phyloP scores from a whole-genome alignment of 2,329 filamentous ascomycete species.

The Pyrenophora teres region DNA sequence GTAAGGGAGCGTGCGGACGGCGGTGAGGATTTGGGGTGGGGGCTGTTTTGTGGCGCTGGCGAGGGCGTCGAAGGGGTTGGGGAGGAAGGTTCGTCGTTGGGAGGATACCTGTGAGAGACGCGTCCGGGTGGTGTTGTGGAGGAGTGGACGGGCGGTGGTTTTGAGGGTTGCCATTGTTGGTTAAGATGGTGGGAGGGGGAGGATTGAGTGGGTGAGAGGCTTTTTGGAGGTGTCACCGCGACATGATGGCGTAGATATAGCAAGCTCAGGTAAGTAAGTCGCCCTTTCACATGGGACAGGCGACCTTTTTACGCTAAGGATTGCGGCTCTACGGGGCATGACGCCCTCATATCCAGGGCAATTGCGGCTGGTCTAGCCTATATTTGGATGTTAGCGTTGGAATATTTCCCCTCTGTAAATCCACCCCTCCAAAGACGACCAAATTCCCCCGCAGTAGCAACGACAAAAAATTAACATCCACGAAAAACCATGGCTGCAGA shows the following conservation, averaged over 20 bases:
- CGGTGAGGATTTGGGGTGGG: slow-evolving; percentile 69
- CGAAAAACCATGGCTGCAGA: slow-evolving; percentile 25
- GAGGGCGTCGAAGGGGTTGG: slow-evolving; percentile 53
- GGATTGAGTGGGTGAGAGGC: not conserved
- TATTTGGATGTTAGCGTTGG: slow-evolving; percentile 10
- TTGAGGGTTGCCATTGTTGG: slow-evolving; percentile 42
- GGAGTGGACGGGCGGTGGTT: slow-evolving; percentile 44
- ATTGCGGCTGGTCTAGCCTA: slow-evolving; percentile 12
- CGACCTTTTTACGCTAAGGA: slow-evolving; percentile 21
- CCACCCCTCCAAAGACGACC: slow-evolving; percentile 11
- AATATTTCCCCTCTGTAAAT: slow-evolving; percentile 19
- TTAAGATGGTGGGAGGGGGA: not conserved
- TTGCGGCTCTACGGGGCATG: slow-evolving; percentile 25
- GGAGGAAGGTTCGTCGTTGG: slow-evolving; percentile 50
- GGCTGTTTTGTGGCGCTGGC: slow-evolving; percentile 28
- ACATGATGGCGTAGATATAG: slow-evolving; percentile 18
- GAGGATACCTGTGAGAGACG: slow-evolving; percentile 2
- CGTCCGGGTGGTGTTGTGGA: slow-evolving; percentile 17
- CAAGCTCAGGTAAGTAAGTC: not conserved
- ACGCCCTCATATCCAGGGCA: slow-evolving; percentile 29
- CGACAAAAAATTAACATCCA: not conserved
- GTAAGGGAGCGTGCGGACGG: slow-evolving; percentile 78
- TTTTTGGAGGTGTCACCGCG: slow-evolving; percentile 15
- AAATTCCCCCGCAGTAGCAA: not conserved
- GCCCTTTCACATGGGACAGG: slow-evolving; percentile 5